A percentile compares a stretch with the other conserved stretches of the same genome.
These are phyloP conservation scores for Phytophthora constricta DNA, from an alignment of 352 stramenopile species.

Conservation along the genomic window DNA sequence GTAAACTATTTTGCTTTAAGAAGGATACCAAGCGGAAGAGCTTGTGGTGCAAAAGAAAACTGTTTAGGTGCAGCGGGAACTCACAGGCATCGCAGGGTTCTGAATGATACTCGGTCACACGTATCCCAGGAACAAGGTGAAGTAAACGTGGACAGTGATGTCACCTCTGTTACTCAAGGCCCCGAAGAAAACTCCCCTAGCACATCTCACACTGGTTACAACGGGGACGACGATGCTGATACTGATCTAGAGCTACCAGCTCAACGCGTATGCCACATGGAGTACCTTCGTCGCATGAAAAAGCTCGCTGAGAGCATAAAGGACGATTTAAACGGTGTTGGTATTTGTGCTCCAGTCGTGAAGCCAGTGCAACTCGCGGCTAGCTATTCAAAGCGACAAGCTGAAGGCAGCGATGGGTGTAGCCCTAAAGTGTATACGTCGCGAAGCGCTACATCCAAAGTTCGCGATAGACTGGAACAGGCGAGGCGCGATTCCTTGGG, in stretches of 20 bases:
- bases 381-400: not conserved
- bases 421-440: constrained; percentile 26
- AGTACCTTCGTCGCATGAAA: constrained; percentile 75
- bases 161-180: not conserved
- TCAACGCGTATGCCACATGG: constrained; percentile 70
- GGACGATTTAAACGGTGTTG: constrained; percentile 49
- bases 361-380: constrained; percentile 10
- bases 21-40: not conserved
- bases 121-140: constrained; percentile 9
- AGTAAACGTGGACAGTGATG: constrained; percentile 14
- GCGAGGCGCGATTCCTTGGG: constrained; percentile 34
- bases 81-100: constrained; percentile 32
- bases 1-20: not conserved
- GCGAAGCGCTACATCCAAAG: constrained; percentile 36
- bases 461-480: constrained; percentile 41
- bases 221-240: constrained; percentile 37
- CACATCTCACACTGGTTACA: constrained; percentile 25
- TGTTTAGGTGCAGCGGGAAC: not conserved
- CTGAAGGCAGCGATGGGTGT: not conserved
- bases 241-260: constrained; percentile 47
- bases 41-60: not conserved
- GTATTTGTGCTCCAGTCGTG: not conserved
- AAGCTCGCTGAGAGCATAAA: constrained; percentile 71
- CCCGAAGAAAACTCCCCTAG: constrained; percentile 7
- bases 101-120: constrained; percentile 37